A percentile compares a stretch with the other conserved stretches of the same genome.
Conservation (phyloP, 2,329 filamentous ascomycete genomes). For the Mycosphaerelloides madeirae region DNA sequence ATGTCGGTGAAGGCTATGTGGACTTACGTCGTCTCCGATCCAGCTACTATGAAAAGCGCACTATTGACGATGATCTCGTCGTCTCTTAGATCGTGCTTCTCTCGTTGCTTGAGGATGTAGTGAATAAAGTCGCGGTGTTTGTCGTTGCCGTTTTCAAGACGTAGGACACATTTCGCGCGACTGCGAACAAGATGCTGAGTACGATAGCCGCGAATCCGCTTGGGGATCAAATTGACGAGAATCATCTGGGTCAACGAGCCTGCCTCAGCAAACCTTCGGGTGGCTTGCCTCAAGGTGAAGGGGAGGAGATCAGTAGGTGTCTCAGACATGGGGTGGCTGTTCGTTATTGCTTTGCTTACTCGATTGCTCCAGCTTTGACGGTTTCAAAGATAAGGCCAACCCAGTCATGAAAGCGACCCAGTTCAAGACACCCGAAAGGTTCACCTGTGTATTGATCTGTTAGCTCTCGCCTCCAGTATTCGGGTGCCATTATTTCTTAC, state of each 20-base stretch:
- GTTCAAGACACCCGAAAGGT: constrained; percentile 25
- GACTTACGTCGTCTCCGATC: too few relatives aligned
- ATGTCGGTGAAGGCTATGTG: too few relatives aligned
- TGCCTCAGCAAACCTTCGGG: constrained; percentile 10
- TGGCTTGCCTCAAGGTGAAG: too few relatives aligned
- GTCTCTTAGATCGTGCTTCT: constrained; percentile 17
- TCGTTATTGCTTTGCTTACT: too few relatives aligned
- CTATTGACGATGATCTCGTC: constrained; percentile 32
- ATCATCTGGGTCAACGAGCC: constrained; percentile 11
- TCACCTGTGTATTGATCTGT: too few relatives aligned
- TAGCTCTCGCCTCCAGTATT: too few relatives aligned
- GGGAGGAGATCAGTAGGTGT: too few relatives aligned
- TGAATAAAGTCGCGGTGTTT: constrained; percentile 6
- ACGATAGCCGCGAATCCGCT: constrained; percentile 11
- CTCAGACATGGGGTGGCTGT: too few relatives aligned
- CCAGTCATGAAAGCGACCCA: constrained; percentile 34
- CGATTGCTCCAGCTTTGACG: constrained; percentile 22
- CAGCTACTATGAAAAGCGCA: constrained; percentile 52
- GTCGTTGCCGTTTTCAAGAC: constrained; percentile 11
- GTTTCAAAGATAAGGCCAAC: constrained; percentile 24
- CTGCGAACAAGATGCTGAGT: constrained; percentile 10
- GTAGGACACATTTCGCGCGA: constrained; percentile 11
- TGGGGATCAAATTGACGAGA: constrained; percentile 11
- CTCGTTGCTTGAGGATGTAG: constrained; percentile 18
- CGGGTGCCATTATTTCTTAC: too few relatives aligned